Evolutionary conservation across 768 basidiomycete species (phyloP).

Genomic region (Serendipita vermifera): DNA sequence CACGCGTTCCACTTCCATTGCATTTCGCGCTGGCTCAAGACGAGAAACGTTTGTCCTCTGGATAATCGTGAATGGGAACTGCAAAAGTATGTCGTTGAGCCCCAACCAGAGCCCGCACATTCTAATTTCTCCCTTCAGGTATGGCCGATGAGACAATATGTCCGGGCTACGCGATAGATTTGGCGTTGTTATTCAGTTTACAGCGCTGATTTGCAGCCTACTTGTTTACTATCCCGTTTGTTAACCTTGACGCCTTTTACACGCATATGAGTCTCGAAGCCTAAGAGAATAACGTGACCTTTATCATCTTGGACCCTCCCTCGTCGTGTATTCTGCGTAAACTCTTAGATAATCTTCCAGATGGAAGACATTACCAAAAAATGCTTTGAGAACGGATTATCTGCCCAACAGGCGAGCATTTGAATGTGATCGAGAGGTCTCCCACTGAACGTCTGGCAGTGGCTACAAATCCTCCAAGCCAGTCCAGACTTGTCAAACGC

Average conservation of each 20-base stretch:
- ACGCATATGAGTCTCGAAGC: too few species aligned
- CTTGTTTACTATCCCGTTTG: too few species aligned
- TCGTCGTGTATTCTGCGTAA: neutral
- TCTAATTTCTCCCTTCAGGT: neutral
- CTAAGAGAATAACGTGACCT: too few species aligned
- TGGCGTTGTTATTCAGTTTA: too few species aligned
- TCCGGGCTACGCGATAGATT: too few species aligned
- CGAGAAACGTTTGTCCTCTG: slow-evolving; percentile 84
- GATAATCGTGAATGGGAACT: slow-evolving; percentile 97
- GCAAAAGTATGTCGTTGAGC: slow-evolving; percentile 58
- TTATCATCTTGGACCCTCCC: neutral
- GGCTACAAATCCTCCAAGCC: neutral
- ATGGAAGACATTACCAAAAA: neutral
- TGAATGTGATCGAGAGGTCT: too few species aligned
- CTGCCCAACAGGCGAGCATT: neutral
- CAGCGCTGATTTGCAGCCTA: too few species aligned
- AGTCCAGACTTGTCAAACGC: neutral
- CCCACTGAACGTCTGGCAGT: too few species aligned
- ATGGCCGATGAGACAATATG: slow-evolving; percentile 7
- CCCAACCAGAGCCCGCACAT: neutral
- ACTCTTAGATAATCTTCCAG: too few species aligned
- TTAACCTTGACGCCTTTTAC: too few species aligned
- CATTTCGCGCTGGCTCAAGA: slow-evolving; percentile 98
- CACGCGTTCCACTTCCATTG: slow-evolving; percentile 99
- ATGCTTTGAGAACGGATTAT: neutral